Base-by-base conservation (phyloP, 768 basidiomycete species). In the Gymnopilus junonius region DNA sequence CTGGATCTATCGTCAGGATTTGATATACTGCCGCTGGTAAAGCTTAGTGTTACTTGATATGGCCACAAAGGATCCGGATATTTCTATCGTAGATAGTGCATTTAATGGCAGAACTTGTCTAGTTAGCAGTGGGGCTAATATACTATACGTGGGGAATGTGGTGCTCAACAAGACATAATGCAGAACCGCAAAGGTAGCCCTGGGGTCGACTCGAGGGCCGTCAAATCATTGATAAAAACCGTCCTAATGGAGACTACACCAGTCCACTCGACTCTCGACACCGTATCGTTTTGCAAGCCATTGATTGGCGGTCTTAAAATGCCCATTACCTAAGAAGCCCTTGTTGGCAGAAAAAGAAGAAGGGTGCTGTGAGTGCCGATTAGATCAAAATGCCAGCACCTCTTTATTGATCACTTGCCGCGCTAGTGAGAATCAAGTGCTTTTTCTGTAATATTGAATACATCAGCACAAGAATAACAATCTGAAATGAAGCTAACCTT, bases 251-350 rank as follows among this genome's bases (percentile, higher is more conserved):
- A 53, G 70, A 39, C 69, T 63, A 59, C 88, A 88, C 92, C 92
- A 94, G 70, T 93, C 82, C n/a, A 94, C 89, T 62, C 74, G 80
- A 53, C 84, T 87, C 40, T 86, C 87, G 25, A 79, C 67, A 6
- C 95, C 95, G 70, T 97, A 96, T 68, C 86, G 87, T 61, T 82
- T 71, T 72, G 86, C 85, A 25, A 98, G 79, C 96, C 96, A 98
- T 58, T 89, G 84, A 71, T 97, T 97, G 43, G 94, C 92, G 62
- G 84, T 79, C 70, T 82, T 87, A 79, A 98, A 98, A 77, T 97
- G 96, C 54, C 86, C 87, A 73, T 95, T 96, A 53, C 93, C 94
- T 65, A 93, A 74, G 79, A 96, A 97, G 10, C 95, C 95, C 61
- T 83, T 83, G 65, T 83, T 76, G 3, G 91, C 95, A 57, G 91